These are phyloP conservation scores for Neurospora sublineolata DNA, from an alignment of 495 filamentous ascomycete genomes.

Conservation along the genomic window DNA sequence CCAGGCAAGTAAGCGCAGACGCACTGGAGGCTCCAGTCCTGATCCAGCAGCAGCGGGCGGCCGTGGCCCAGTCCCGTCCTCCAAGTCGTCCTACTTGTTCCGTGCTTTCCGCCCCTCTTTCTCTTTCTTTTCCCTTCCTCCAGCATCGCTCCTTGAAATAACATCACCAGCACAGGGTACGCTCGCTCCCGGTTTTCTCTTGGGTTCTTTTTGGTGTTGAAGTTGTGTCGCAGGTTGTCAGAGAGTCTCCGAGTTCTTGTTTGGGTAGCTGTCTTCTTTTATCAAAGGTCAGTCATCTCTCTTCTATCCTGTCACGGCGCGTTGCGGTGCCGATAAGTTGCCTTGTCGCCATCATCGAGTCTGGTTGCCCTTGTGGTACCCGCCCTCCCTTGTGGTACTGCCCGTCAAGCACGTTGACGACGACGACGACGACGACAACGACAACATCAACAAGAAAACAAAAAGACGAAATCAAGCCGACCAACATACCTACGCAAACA, in stretches of 20 bases:
- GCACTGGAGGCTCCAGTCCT: background rate
- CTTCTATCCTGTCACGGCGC: background rate
- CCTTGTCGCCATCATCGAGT: background rate
- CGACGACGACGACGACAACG: background rate
- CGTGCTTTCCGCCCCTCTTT: conserved; percentile 16
- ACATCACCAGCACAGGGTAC: conserved; percentile 5
- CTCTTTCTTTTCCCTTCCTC: conserved; percentile 12
- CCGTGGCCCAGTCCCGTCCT: conserved; percentile 9
- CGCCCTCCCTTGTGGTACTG: background rate
- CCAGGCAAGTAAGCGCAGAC: background rate
- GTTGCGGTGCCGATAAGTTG: background rate
- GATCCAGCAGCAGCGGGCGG: background rate
- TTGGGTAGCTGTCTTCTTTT: conserved; percentile 3
- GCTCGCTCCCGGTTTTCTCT: background rate
- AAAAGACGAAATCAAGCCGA: background rate
- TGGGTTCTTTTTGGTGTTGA: conserved; percentile 19
- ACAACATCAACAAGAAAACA: background rate
- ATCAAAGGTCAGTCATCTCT: conserved; percentile 11
- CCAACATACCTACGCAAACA: background rate
- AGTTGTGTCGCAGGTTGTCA: conserved; percentile 13
- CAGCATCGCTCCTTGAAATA: conserved; percentile 10
- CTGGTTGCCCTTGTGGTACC: background rate
- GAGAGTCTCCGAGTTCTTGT: background rate
- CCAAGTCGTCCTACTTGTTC: conserved; percentile 13
- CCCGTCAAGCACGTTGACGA: background rate